phyloP scores from a whole-genome alignment of 2,329 filamentous ascomycete genomes.

The Penicillium sp. region DNA sequence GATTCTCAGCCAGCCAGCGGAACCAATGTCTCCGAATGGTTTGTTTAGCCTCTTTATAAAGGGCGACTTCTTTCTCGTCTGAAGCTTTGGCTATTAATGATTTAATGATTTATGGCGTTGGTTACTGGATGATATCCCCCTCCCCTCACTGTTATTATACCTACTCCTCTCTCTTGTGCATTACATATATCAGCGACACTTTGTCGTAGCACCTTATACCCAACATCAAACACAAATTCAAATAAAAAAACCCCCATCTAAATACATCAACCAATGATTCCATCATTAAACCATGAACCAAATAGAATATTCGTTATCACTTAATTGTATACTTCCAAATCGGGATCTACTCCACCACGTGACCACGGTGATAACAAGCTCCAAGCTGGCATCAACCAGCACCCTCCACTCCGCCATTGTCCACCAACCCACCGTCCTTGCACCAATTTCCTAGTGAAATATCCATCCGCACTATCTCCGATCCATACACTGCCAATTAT shows the following conservation, averaged over 20 bases:
- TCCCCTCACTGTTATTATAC: conserved; percentile 19
- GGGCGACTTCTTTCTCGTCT: not conserved
- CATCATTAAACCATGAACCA: not conserved
- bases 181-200: not conserved
- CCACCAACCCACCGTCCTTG: not conserved
- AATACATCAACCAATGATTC: not conserved
- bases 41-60: conserved; percentile 21
- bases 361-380: conserved; percentile 28
- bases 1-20: conserved; percentile 18
- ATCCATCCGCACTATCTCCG: not conserved
- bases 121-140: conserved; percentile 3
- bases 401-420: conserved; percentile 21
- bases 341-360: conserved; percentile 18
- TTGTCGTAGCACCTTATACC: not conserved
- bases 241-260: no score
- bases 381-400: conserved; percentile 28
- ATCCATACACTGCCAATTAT: not conserved
- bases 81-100: conserved; percentile 7
- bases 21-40: conserved; percentile 32
- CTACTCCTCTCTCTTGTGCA: conserved; percentile 11
- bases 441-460: not conserved
- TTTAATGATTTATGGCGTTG: conserved; percentile 12
- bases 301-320: conserved; percentile 1
- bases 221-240: not conserved
- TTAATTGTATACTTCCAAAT: conserved; percentile 4